Evolutionary conservation across 176 grass and related monocot species (phyloP), one percentile per base, ranked within the genome.

Genomic region (Zoysia pacifica): DNA sequence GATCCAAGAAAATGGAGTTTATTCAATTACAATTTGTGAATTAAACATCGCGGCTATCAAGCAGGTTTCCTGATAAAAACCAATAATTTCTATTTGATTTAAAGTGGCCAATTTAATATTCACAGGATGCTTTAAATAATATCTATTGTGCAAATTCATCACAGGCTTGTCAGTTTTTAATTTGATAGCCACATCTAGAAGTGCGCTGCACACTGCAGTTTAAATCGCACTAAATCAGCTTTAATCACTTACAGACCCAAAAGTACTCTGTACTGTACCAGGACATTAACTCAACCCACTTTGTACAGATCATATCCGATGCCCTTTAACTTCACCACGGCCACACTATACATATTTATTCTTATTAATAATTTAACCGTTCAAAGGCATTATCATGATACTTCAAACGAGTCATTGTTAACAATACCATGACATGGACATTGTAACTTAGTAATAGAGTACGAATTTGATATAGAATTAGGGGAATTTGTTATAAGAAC

Each of bases 261-360:
- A 56, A 41, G 81, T 55, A 63, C 12, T 67, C 36, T 11, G 19
- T 45, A 53, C 36, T 11, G 19, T 45, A 53, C 62, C 40, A 52
- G 74, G 11, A 13, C 76, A 79, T 81, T 76, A 79, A 83, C 53
- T 68, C 19, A 50, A 65, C n/a, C 51, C 61, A 5, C 45, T 73
- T 79, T 68, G 75, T 40, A 74, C 51, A 68, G 71, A 73, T 74
- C 68, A 46, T 73, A 79, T 80, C 62, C 48, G 53, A 35, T 53
- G 61, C 11, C 73, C 11, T 49, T 48, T 72, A 69, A 63, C 12
- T 87, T 62, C 79, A 62, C 69, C 45, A 70, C 4, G 42, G 2
- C 47, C 63, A 70, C 46, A 44, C 81, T 48, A 35, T n/a, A 28
- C 28, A 28, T 28, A 28, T 28, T 28, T 65, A 12, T 62, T 59